Evolutionary conservation across 768 basidiomycete species (phyloP), one percentile per base, ranked within the genome.

Genomic region (Tylopilus intermedius): DNA sequence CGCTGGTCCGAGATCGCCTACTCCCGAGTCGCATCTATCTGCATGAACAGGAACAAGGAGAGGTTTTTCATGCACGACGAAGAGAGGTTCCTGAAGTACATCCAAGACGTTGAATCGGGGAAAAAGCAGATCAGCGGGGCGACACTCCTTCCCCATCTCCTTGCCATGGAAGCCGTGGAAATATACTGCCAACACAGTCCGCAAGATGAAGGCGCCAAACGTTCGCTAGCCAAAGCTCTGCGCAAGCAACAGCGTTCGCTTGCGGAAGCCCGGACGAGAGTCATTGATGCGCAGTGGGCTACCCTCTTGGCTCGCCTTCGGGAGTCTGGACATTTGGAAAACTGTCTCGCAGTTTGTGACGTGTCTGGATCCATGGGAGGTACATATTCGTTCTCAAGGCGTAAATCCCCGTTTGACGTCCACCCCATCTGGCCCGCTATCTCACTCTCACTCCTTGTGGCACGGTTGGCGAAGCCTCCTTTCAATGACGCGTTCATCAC

Each of bases 331-430:
- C 63, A 67, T 14, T 59, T 90, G 38, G 78, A 83, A 1, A 86
- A 82, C 55, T 74, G 78, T 10, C 61, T 89, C 24, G 86, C 86
- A 0, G 60, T 88, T 26, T 88, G 84, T 65, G 88, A 89, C 61
- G 85, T 88, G 15, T 87, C 84, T 0, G 86, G 83, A 0, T 85
- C 83, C 10, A 89, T 88, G 88, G 84, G 83, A 2, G 18, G 29
- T 8, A 5, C 8, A 8, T 5, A 5, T 29, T 8, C 29, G 8
- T 29, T 29, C 8, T 29, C 29, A 8, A 8, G 8, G 18, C 18
- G 18, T 18, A 18, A 18, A 18, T 18, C 18, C 18, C 18, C 18
- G 18, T 18, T 18, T 29, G 29, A 29, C 29, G 5, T 29, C 8
- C 5, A 29, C 4, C 29, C 29, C 29, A 8, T 29, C 4, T 29